Evolutionary conservation across 371 early-diverging fungal species (phyloP).

Genomic region (Aphelidium insulamus): DNA sequence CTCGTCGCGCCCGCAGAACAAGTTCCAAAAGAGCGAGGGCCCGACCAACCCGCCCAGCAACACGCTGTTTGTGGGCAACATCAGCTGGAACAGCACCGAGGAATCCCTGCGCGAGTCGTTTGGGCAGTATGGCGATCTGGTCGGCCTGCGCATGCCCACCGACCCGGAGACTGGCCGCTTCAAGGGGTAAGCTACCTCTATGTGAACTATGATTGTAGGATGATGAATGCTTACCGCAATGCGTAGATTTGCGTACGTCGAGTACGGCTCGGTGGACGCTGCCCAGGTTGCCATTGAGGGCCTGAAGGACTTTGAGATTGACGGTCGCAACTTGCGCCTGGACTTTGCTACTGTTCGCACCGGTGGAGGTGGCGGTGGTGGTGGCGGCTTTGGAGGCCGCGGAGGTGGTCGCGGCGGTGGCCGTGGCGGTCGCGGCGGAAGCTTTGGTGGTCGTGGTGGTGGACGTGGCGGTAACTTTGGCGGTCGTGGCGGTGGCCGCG

Average conservation of each 20-base stretch:
- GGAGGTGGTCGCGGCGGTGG: slow-evolving; percentile 19
- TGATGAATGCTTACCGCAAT: not conserved
- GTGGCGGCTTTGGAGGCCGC: slow-evolving; percentile 14
- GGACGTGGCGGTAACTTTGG: slow-evolving; percentile 17
- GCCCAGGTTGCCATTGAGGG: slow-evolving; percentile 36
- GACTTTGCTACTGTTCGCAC: slow-evolving; percentile 28
- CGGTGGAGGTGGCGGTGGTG: slow-evolving; percentile 19
- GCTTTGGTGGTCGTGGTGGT: slow-evolving; percentile 19
- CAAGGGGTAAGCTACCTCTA: slow-evolving; percentile 26
- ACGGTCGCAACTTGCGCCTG: slow-evolving; percentile 37
- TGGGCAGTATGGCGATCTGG: slow-evolving; percentile 31
- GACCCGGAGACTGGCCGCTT: slow-evolving; percentile 32
- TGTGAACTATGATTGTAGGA: not conserved
- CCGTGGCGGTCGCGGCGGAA: slow-evolving; percentile 18
- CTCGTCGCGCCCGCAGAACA: no score
- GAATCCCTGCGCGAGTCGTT: slow-evolving; percentile 32
- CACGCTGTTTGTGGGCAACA: slow-evolving; percentile 36
- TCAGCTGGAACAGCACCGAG: slow-evolving; percentile 35
- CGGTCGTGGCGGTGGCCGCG: slow-evolving; percentile 12
- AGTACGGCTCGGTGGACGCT: slow-evolving; percentile 25
- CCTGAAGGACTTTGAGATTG: slow-evolving; percentile 36
- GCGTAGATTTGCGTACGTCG: slow-evolving; percentile 39
- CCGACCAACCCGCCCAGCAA: not conserved
- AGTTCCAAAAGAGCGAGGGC: no score
- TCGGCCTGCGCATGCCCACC: slow-evolving; percentile 36